Evolutionary conservation across 106 monocot genomes (phyloP).

Genomic region (Narthecium ossifragum): DNA sequence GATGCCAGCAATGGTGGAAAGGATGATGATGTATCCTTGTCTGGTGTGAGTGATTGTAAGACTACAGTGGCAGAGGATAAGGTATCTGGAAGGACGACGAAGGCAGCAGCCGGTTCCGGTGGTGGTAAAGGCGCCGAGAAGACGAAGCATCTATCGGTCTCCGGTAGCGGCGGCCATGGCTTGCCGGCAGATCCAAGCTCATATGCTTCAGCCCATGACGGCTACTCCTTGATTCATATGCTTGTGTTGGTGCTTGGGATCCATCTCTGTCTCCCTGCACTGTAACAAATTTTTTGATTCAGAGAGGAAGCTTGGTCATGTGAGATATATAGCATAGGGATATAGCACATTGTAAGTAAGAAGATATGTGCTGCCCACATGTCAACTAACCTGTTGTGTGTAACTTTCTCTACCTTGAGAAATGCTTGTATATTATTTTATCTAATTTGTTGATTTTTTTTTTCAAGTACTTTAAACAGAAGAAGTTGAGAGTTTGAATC

Average conservation of each 20-base stretch:
- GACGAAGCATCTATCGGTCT: conserved; percentile 20
- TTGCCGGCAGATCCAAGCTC: conserved; percentile 1
- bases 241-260: conserved; percentile 2
- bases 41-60: conserved; percentile 48
- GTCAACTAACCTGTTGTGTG: too few species aligned
- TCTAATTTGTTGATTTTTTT: too few species aligned
- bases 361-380: not conserved
- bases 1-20: conserved; percentile 19
- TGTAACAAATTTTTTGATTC: not conserved
- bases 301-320: not conserved
- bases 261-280: not conserved
- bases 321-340: not conserved
- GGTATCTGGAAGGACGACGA: not conserved
- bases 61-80: not conserved
- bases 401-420: too few species aligned
- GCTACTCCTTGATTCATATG: not conserved
- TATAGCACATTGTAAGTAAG: not conserved
- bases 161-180: not conserved
- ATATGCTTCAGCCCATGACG: not conserved
- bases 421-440: not conserved
- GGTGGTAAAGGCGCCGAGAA: not conserved
- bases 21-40: conserved; percentile 26
- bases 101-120: not conserved
- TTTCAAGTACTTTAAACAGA: too few species aligned
- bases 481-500: too few species aligned